Conservation (phyloP, 1,139 yeast genomes). For the Blastobotrys indianensis region DNA sequence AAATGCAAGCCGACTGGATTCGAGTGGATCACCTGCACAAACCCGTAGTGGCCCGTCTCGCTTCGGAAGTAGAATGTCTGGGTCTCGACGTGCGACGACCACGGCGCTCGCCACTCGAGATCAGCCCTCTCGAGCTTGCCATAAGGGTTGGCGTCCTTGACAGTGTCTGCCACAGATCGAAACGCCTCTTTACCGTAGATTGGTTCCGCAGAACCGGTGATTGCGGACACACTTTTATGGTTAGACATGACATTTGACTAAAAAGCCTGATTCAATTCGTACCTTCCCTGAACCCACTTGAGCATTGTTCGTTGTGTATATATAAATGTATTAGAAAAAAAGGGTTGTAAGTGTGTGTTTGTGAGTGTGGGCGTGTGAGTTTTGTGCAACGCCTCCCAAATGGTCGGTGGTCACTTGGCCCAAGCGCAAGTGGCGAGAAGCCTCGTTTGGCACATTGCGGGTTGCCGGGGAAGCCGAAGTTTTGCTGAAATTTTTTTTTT, state of each 20-base stretch:
- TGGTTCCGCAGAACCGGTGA: conserved; percentile 96
- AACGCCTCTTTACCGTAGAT: conserved; percentile 91
- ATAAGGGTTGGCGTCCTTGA: conserved; percentile 48
- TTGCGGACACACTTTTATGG: conserved; percentile 57
- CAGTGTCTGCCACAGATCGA: conserved; percentile 67
- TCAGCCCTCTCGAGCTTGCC: conserved; percentile 56
- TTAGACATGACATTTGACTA: conserved; percentile 2
- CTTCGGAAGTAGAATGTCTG: conserved; percentile 82
- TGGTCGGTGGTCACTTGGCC: too few species aligned
- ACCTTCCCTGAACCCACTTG: conserved; percentile 76
- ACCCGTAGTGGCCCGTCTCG: conserved; percentile 64
- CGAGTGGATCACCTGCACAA: conserved; percentile 92
- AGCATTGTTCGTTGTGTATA: conserved; percentile 41
- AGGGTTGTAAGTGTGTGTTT: too few species aligned
- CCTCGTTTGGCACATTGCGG: not conserved
- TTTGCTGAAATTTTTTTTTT: too few species aligned
- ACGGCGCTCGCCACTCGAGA: conserved; percentile 68
- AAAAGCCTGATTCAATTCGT: conserved; percentile 18
- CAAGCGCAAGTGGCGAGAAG: too few species aligned
- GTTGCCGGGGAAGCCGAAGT: not conserved
- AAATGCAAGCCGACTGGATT: conserved; percentile 83
- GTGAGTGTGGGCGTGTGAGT: too few species aligned
- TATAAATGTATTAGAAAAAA: not conserved
- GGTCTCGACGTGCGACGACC: conserved; percentile 88
- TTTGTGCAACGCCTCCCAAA: not conserved